Evolutionary conservation across 2,329 filamentous ascomycete species (phyloP).

Genomic region (Aspergillus brasiliensis): DNA sequence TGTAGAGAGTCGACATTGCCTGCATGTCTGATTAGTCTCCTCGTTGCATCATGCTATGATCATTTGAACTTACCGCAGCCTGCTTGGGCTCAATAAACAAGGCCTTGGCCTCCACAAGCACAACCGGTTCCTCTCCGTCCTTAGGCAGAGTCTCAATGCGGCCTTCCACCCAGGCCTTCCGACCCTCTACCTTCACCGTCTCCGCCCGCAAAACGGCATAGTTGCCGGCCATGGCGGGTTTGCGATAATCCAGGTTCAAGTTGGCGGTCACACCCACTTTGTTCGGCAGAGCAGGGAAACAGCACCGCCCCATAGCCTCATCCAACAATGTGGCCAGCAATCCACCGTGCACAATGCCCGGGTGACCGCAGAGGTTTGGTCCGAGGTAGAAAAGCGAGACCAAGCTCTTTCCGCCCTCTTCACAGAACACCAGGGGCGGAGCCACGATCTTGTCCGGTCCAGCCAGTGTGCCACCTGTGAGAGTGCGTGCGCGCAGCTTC

Average conservation of each 20-base stretch:
- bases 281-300: slow-evolving; percentile 84
- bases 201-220: slow-evolving; percentile 78
- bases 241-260: slow-evolving; percentile 78
- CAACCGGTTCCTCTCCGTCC: slow-evolving; percentile 62
- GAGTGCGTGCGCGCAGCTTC: slow-evolving; percentile 68
- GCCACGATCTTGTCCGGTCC: slow-evolving; percentile 77
- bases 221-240: slow-evolving; percentile 72
- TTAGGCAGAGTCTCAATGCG: slow-evolving; percentile 75
- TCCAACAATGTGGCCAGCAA: slow-evolving; percentile 90
- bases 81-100: slow-evolving; percentile 87
- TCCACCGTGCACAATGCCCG: slow-evolving; percentile 87
- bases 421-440: slow-evolving; percentile 76
- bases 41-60: not conserved
- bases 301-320: slow-evolving; percentile 84
- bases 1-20: not conserved
- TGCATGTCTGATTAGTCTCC: not conserved
- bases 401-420: slow-evolving; percentile 68
- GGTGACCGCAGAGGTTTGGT: slow-evolving; percentile 79
- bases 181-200: slow-evolving; percentile 82
- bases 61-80: slow-evolving; percentile 64
- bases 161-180: slow-evolving; percentile 93
- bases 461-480: slow-evolving; percentile 78
- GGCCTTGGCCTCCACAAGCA: slow-evolving; percentile 80
- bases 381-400: slow-evolving; percentile 78
- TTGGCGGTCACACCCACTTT: slow-evolving; percentile 81